Percentiles rank a stretch among this genome's conserved stretches.
These are phyloP conservation scores for Sporothrix euskadiensis DNA, from an alignment of 2,329 filamentous ascomycete species.

Conservation along the genomic window DNA sequence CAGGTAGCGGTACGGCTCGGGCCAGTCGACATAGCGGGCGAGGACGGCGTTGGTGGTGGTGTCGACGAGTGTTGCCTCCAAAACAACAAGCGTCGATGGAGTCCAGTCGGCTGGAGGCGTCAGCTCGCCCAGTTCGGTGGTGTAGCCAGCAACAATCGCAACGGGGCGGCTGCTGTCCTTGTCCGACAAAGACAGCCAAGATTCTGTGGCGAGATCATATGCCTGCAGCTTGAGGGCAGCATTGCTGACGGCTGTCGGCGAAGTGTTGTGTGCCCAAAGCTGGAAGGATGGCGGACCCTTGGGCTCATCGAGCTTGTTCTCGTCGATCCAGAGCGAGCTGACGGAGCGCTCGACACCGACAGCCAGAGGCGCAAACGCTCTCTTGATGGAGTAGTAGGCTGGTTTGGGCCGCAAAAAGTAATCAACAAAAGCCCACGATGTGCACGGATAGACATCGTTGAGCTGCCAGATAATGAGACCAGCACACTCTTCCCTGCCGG, in stretches of 20 bases:
- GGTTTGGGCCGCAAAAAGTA: constrained; percentile 77
- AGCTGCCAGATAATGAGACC: constrained; percentile 82
- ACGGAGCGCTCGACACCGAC: constrained; percentile 63
- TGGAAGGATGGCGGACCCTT: not conserved
- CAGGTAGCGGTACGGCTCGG: constrained; percentile 69
- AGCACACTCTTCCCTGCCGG: constrained; percentile 63
- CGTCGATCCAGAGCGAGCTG: constrained; percentile 23
- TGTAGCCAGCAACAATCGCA: not conserved
- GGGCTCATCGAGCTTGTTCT: not conserved
- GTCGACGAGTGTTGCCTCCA: not conserved
- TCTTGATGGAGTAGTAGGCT: constrained; percentile 75
- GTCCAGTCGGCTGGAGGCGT: not conserved
- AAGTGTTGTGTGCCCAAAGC: not conserved
- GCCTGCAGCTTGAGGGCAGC: not conserved
- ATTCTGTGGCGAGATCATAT: not conserved
- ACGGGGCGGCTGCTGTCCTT: not conserved
- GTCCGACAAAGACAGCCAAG: not conserved
- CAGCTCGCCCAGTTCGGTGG: not conserved
- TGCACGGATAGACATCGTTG: constrained; percentile 85
- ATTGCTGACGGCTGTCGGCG: not conserved
- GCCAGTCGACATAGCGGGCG: constrained; percentile 67
- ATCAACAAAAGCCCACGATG: constrained; percentile 77
- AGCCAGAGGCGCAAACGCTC: constrained; percentile 71
- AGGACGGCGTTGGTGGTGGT: constrained; percentile 45
- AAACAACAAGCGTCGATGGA: constrained; percentile 44